Evolutionary conservation across 352 stramenopile species (phyloP), one percentile per base, ranked within the genome.

Genomic region (Aphanomyces euteiches): DNA sequence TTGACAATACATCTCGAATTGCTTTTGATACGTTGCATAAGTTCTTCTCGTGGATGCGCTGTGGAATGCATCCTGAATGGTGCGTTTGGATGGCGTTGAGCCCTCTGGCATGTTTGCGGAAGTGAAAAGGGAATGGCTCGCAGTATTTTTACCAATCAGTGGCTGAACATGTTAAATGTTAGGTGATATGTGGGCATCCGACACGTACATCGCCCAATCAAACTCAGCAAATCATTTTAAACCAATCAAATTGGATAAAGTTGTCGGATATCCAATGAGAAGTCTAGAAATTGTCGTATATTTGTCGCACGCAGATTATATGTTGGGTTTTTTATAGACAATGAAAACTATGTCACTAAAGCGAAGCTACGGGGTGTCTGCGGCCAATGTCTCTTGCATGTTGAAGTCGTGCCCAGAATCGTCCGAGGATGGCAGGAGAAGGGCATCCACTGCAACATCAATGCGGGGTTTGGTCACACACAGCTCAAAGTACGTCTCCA

Each of bases 21-120:
- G 59, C 17, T 56, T 53, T 56, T 67, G 59, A 36, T 58, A 67
- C n/a, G 28, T 67, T 56, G n/a, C 59, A 41, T 53, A 67, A 36
- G 37, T 40, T 7, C 59, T 36, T n/a, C 47, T 60, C 17, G 59
- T 67, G 21, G 59, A 59, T 41, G 59, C 28, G n/a, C 59, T 15
- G 28, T 56, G 59, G 47, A 61, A 61, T 17, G 17, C 2, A 7
- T 61, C 54, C n/a, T 61, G 28, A 13, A 61, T 61, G 28, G 54
- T 61, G 28, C 43, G 17, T 37, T 61, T 61, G 12, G 1, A 61
- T 37, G 34, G 50, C 50, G 36, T 28, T 17, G 50, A 36, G 50
- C 17, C 7, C 7, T 17, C 50, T 17, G 8, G 19, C 50, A 58
- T 58, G 28, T 17, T 36, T 2, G 3, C 50, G 19, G 50, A 58